Evolutionary conservation across 2,329 filamentous ascomycete species (phyloP), one percentile per base, ranked within the genome.

Genomic region (Penicillium hesseltinei): DNA sequence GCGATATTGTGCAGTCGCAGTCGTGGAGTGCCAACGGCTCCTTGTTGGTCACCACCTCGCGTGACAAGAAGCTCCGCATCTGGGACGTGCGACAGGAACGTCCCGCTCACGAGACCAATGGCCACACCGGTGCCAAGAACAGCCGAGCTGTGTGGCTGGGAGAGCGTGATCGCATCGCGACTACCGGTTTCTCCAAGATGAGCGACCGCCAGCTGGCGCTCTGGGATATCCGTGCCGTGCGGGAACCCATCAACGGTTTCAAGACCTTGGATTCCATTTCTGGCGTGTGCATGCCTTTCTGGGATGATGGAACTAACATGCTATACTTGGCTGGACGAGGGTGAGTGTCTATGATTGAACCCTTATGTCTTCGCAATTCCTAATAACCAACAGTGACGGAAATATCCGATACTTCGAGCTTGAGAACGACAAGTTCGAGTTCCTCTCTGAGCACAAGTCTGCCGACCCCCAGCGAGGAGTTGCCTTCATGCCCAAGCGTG

Each of bases 331-430:
- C 94, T 69, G 94, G 94, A 73, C 97, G 97, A 81, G 94, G 93
- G 91, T 93, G 77, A 80, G 89, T 78, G 36, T 3, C 38, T 31
- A 31, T 25, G 8, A 19, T 27, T 19, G 46, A 25, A 38, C 9
- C 19, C 4, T 54, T 31, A 5, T 1, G 5, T 15, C 23, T 21
- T 8, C 27, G 8, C 21, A 33, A 17, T 35, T 21, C 33, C 62
- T 70, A 44, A 69, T 55, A 25, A 19, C 47, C 29, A 8, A 7
- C 29, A 94, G 91, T 76, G 94, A 99, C 73, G 94, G 94, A 71
- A 99, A 99, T 78, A 99, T 99, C 72, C 92, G 94, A 63, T 99
- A 99, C 82, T 99, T 90, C 75, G 94, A 99, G 78, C 96, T 95
- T 71, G 90, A 95, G 73, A 96, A 97, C 78, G 93, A 97, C 82